Conservation (phyloP, 75 land plant species). For the Isoetes taiwanensis region DNA sequence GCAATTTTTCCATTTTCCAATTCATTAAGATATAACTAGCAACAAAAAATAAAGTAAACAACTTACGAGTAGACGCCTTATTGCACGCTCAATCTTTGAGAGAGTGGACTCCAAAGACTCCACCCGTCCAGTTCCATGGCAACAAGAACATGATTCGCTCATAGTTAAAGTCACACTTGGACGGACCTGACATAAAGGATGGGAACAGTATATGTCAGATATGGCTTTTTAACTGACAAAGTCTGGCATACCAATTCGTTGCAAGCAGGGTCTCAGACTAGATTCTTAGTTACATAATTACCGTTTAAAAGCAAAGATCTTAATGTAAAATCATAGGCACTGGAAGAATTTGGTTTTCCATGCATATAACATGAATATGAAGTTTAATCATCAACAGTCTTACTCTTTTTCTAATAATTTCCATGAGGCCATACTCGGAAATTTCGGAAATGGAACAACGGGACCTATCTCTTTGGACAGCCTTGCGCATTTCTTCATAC, state of each 20-base stretch:
- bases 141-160: slow-evolving; percentile 74
- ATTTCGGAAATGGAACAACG: slow-evolving; percentile 64
- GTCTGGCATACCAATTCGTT: too few relatives aligned
- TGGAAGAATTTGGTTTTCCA: too few relatives aligned
- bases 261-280: too few relatives aligned
- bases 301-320: too few relatives aligned
- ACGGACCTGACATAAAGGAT: too few relatives aligned
- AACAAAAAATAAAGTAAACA: not conserved
- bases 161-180: slow-evolving; percentile 91
- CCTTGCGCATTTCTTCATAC: slow-evolving; percentile 85
- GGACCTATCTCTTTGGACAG: slow-evolving; percentile 77
- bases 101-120: slow-evolving; percentile 84
- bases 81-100: slow-evolving; percentile 85
- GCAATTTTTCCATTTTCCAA: too few relatives aligned
- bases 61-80: slow-evolving; percentile 63
- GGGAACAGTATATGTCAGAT: too few relatives aligned
- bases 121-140: slow-evolving; percentile 79
- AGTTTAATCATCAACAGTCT: slow-evolving; percentile 8
- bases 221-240: too few relatives aligned
- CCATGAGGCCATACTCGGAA: slow-evolving; percentile 87
- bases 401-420: slow-evolving; percentile 93
- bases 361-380: too few relatives aligned
- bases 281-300: too few relatives aligned
- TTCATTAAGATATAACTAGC: too few relatives aligned
- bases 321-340: too few relatives aligned